Percentiles rank a stretch among this genome's conserved stretches.
Evolutionary conservation across 495 filamentous ascomycete genomes (phyloP).

Genomic region (Tuber brumale): DNA sequence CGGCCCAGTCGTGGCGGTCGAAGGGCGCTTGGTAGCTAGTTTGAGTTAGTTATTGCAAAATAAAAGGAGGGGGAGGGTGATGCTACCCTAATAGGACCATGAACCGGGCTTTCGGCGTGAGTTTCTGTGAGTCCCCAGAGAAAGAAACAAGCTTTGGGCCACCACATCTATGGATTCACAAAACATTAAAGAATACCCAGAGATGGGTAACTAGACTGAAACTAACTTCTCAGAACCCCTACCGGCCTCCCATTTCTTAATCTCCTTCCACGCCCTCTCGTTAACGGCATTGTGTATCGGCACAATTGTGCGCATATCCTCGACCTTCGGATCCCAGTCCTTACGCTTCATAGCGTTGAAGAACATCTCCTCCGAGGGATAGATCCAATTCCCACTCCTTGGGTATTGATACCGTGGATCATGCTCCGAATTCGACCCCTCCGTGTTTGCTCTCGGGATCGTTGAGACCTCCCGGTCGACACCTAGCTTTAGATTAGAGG

Average conservation of each 20-base stretch:
- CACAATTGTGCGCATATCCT: conserved; percentile 81
- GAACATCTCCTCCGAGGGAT: conserved; percentile 92
- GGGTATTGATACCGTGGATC: conserved; percentile 29
- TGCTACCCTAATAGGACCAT: conserved; percentile 64
- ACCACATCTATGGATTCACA: conserved; percentile 52
- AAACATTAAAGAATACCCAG: conserved; percentile 5
- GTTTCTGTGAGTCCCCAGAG: conserved; percentile 60
- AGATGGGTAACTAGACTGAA: neutral
- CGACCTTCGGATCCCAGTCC: conserved; percentile 52
- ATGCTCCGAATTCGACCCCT: conserved; percentile 43
- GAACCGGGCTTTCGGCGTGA: conserved; percentile 76
- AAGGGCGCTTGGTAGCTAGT: conserved; percentile 73
- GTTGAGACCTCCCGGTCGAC: conserved; percentile 69
- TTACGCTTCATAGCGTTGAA: conserved; percentile 93
- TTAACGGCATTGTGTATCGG: conserved; percentile 98
- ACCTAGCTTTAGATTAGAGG: conserved; percentile 41
- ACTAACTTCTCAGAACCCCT: conserved; percentile 53
- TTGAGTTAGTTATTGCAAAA: neutral
- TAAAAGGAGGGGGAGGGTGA: neutral
- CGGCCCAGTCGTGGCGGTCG: conserved; percentile 95
- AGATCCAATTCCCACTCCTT: conserved; percentile 79
- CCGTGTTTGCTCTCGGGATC: conserved; percentile 61
- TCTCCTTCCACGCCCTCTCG: conserved; percentile 79
- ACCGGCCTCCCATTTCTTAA: conserved; percentile 73
- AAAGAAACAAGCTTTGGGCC: conserved; percentile 83